Conservation (phyloP, 2,329 filamentous ascomycete genomes). For the Bipolaris victoriae region DNA sequence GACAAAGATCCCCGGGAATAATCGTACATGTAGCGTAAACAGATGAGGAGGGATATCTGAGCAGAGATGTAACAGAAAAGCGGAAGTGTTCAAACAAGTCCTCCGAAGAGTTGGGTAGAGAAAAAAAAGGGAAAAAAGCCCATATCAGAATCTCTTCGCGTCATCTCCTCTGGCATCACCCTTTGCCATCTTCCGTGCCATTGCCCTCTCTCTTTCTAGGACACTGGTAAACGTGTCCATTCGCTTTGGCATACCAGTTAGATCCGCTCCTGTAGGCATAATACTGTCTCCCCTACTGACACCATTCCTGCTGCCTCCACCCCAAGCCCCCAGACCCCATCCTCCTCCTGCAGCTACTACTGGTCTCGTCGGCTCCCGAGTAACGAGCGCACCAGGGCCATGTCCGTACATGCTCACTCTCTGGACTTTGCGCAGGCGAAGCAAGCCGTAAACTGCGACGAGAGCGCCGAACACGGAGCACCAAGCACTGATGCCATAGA, state of each 20-base stretch:
- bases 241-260: slow-evolving; percentile 25
- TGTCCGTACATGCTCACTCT: slow-evolving; percentile 82
- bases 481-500: slow-evolving; percentile 72
- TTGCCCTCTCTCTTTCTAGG: slow-evolving; percentile 35
- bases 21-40: slow-evolving; percentile 7
- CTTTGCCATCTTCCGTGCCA: slow-evolving; percentile 38
- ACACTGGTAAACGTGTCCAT: slow-evolving; percentile 34
- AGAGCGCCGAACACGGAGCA: slow-evolving; percentile 76
- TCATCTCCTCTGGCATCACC: slow-evolving; percentile 36
- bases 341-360: slow-evolving; percentile 11
- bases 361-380: slow-evolving; percentile 17
- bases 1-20: slow-evolving; percentile 7
- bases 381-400: slow-evolving; percentile 27
- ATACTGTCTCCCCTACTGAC: slow-evolving; percentile 23
- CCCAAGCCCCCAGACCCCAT: slow-evolving; percentile 41
- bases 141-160: slow-evolving; percentile 15
- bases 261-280: slow-evolving; percentile 25
- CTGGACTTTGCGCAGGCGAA: slow-evolving; percentile 83
- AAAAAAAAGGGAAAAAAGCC: slow-evolving; percentile 2
- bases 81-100: slow-evolving; percentile 1
- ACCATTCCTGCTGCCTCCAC: slow-evolving; percentile 35
- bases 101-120: neutral
- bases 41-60: slow-evolving; percentile 30
- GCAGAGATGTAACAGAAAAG: slow-evolving; percentile 24
- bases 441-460: slow-evolving; percentile 83